phyloP scores from a whole-genome alignment of 352 stramenopile species.

The Pythium sp. region DNA sequence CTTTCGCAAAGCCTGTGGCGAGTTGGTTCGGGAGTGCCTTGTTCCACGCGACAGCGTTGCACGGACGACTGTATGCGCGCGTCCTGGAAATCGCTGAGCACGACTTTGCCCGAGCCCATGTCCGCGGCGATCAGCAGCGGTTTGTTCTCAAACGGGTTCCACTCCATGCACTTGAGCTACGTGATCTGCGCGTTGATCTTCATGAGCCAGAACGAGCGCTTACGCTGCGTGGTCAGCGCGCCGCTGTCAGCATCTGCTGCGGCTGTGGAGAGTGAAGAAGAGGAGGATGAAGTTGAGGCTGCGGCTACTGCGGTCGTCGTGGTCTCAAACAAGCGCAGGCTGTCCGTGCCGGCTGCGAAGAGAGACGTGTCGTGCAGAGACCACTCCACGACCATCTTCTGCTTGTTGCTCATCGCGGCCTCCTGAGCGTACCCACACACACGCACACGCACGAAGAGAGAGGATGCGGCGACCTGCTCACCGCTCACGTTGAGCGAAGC shows the following conservation, averaged over 20 bases:
- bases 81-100: constrained; percentile 80
- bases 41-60: constrained; percentile 86
- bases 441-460: not conserved
- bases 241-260: not conserved
- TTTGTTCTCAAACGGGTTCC: constrained; percentile 75
- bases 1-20: constrained; percentile 82
- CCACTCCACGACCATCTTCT: constrained; percentile 76
- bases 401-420: constrained; percentile 69
- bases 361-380: constrained; percentile 79
- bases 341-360: constrained; percentile 81
- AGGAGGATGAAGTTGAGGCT: constrained; percentile 3
- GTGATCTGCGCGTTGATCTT: constrained; percentile 75
- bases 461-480: not conserved
- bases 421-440: not conserved
- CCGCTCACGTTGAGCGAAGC: not conserved
- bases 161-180: constrained; percentile 84
- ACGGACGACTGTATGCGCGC: constrained; percentile 71
- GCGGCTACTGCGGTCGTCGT: constrained; percentile 16
- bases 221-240: constrained; percentile 65
- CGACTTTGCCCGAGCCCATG: constrained; percentile 72
- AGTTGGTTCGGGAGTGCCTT: constrained; percentile 68
- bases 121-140: constrained; percentile 73
- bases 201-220: constrained; percentile 77
- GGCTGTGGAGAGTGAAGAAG: not conserved
- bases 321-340: constrained; percentile 81